Percentiles rank a stretch among this genome's conserved stretches.
Evolutionary conservation across 176 grass and related monocot genomes (phyloP).

Genomic region (Phoenix roebelenii): DNA sequence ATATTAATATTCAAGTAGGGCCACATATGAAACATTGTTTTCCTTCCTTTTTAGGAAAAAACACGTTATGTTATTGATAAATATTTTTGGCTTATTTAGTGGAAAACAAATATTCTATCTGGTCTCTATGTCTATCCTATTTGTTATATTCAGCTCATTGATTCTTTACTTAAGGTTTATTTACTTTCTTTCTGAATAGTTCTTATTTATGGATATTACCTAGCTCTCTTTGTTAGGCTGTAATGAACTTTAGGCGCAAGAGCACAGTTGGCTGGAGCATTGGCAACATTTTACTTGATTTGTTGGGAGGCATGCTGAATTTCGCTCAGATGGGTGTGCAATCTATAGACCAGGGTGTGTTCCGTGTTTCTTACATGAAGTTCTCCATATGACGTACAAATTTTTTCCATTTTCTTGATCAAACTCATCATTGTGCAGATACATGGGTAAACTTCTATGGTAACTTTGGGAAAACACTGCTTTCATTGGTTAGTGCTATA

Average conservation of each 20-base stretch:
- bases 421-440: constrained; percentile 42
- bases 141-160: too few species aligned
- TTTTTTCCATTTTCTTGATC: constrained; percentile 1
- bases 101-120: too few species aligned
- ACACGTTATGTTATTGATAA: too few species aligned
- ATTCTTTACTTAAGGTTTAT: not conserved
- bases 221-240: constrained; percentile 19
- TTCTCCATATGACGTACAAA: not conserved
- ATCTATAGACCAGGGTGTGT: constrained; percentile 85
- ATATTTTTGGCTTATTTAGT: too few species aligned
- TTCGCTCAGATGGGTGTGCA: constrained; percentile 91
- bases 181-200: not conserved
- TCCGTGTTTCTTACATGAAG: not conserved
- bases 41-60: too few species aligned
- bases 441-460: constrained; percentile 87
- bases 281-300: constrained; percentile 93
- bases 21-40: too few species aligned
- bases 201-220: constrained; percentile 7
- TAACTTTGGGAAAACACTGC: constrained; percentile 83
- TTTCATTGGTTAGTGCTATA: constrained; percentile 65
- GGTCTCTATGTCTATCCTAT: too few species aligned
- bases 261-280: constrained; percentile 97
- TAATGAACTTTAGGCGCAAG: constrained; percentile 84
- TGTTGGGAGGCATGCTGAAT: constrained; percentile 66
- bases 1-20: too few species aligned